Evolutionary conservation across 2,329 filamentous ascomycete genomes (phyloP).

Genomic region (Phaeoacremonium minimum): DNA sequence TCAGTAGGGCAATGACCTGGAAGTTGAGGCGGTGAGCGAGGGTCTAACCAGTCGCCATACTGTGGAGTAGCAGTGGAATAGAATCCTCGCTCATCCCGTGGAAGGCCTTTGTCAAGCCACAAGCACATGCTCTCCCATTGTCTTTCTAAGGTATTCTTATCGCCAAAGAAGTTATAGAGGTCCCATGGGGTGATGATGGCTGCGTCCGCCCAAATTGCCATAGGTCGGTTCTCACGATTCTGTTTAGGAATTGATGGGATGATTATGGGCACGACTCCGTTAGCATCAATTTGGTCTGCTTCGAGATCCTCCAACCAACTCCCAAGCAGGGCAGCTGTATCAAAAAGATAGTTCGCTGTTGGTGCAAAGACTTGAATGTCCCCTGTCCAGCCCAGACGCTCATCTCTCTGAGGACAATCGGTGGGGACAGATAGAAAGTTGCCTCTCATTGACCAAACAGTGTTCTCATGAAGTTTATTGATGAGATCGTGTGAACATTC

Average conservation of each 20-base stretch:
- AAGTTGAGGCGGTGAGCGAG: slow-evolving; percentile 18
- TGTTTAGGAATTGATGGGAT: slow-evolving; percentile 1
- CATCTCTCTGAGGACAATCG: slow-evolving; percentile 41
- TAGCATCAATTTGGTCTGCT: slow-evolving; percentile 22
- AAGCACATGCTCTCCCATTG: slow-evolving; percentile 19
- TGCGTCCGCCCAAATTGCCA: slow-evolving; percentile 22
- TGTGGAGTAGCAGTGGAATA: slow-evolving; percentile 18
- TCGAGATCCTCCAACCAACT: slow-evolving; percentile 35
- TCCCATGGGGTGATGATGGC: slow-evolving; percentile 21
- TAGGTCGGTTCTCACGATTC: slow-evolving; percentile 8
- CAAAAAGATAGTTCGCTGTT: slow-evolving; percentile 34
- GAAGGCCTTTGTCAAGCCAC: slow-evolving; percentile 21
- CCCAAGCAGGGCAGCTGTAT: slow-evolving; percentile 30
- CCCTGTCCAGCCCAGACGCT: slow-evolving; percentile 40
- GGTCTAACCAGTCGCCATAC: slow-evolving; percentile 26
- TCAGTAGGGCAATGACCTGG: slow-evolving; percentile 20
- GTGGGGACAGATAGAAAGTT: slow-evolving; percentile 39
- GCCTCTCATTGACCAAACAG: slow-evolving; percentile 35
- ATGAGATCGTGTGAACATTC: slow-evolving; percentile 21
- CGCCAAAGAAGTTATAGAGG: slow-evolving; percentile 20
- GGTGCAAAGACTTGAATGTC: slow-evolving; percentile 35
- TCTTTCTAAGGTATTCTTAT: slow-evolving; percentile 13
- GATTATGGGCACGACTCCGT: not conserved
- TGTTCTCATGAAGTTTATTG: slow-evolving; percentile 31
- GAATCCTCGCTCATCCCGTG: slow-evolving; percentile 16